Base-by-base conservation (phyloP, 495 filamentous ascomycete species). In the Penicillium paxilli region DNA sequence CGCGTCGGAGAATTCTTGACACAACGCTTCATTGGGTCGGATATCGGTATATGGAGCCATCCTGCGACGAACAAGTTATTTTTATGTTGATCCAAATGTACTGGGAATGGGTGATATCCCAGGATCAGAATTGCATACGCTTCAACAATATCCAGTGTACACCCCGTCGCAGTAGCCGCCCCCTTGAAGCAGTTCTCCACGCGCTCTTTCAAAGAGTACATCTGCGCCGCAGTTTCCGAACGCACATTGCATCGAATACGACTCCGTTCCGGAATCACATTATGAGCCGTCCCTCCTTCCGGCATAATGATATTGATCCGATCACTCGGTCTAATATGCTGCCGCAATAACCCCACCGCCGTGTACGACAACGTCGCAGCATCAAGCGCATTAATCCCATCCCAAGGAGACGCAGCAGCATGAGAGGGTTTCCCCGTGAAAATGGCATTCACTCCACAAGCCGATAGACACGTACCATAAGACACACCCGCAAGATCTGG, bases 331-430 rank as follows among this genome's bases (percentile, higher is more conserved):
- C 76, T 74, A 7, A 76, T 81, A 58, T 84, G 82, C 54, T 84
- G 81, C 12, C 83, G 71, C 2, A 85, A 70, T 1, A 78, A 72
- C 0, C 74, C 74, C 3, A 84, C 54, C 23, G 69, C 69, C 50
- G 80, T 82, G 60, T 84, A 85, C 1, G 77, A 74, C 3, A 66
- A 69, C 14, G 83, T 68, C 2, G 83, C 60, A 3, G 80, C 83
- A 50, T 85, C 83, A 5, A 84, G 74, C 0, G 82, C 81, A 45
- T 86, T 86, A 49, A 83, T 73, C 0, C 80, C 81, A 9, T 73
- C 57, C 79, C 80, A 83, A 0, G 82, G 83, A 14, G 65, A 72
- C 14, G 73, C 73, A 0, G 79, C 81, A 0, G 80, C 80, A 52
- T 84, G 76, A 28, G 63, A 49, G 21, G 37, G 25, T 25, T 61